Base-by-base conservation (phyloP, 495 filamentous ascomycete species). In the Aspergillus funiculosus region DNA sequence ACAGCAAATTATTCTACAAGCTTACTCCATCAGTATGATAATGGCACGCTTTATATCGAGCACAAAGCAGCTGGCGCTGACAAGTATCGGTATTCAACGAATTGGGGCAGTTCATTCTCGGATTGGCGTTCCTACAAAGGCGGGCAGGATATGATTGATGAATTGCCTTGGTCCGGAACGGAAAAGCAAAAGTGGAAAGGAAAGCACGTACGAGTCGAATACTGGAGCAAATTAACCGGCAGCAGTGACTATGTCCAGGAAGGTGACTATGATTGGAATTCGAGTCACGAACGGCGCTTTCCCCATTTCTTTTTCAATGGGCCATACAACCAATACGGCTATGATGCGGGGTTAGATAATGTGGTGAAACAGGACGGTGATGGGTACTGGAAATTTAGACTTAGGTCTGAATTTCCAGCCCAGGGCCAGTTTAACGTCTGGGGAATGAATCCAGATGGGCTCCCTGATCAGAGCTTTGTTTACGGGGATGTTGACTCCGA, bases 301-400 rank as follows among this genome's bases (percentile, higher is more conserved):
- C 83, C 83, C 5, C 80, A 86, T 59, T 59, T 86, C 29, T 85
- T 71, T 63, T 67, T 80, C 42, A 75, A 85, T 29, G 83, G 83
- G 0, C 70, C 76, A 0, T 86, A 75, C 62, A 86, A 86, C 50
- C 66, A 80, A 42, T 86, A 77, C 52, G 81, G 83, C 20, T 86
- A 77, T 53, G 83, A 86, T 62, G 71, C 75, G 1, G 83, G 83
- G 2, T 40, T 84, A 29, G 58, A 71, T 4, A 80, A 81, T 27
- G 53, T 66, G 13, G 75, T 84, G 59, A 59, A 70, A 27, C 70
- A 80, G 40, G 64, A 76, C 21, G 54, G 56, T 1, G 68, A 78
- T 53, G 76, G 77, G 8, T 64, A 65, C 5, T 86, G 82, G 82
- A 65, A 73, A 14, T 74, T 76, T 54, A 67, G 79, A 39, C 80